Base-by-base conservation (phyloP, 805 yeast genomes). In the Candida pseudoglaebosa region DNA sequence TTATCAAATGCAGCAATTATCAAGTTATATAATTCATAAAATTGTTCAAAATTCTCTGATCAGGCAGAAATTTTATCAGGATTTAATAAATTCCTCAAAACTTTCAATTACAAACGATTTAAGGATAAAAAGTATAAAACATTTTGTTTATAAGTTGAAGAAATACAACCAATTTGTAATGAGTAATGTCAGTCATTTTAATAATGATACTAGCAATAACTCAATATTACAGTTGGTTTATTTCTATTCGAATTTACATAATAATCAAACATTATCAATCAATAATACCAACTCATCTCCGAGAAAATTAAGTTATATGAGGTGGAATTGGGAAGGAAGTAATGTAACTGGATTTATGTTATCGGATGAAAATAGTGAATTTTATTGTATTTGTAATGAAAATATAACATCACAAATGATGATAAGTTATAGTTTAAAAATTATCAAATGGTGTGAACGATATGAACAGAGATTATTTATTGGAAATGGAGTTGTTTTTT, bases 121-220 rank as follows among this genome's bases (percentile, higher is more conserved):
- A 14, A 37, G 52, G 18, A 54, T 54, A 1, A 56, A 75, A 0
- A 56, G 71, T 20, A 72, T 91, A 8, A 75, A 78, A 43, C 96
- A 89, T 62, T 93, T 90, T 54, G 73, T 89, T 17, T 90, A 78
- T 67, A 89, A 86, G 59, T 77, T 86, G 24, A 81, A 77, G 42
- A 64, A 63, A 16, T 75, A 76, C 40, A 79, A 87, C 13, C 97
- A 87, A 50, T 81, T 72, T 49, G 72, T 78, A 46, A 69, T 67
- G 53, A 70, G 73, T 34, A 70, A 62, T 49, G 45, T 48, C 28
- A 41, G 46, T 18, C 48, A 43, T 16, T 46, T 43, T 42, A 40
- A 44, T 45, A 45, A 52, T 34, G 36, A 56, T 48, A 26, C 48
- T 42, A 54, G 42, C 34, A 24, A 50, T 43, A 38, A 59, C 50